Evolutionary conservation across 2,329 filamentous ascomycete genomes (phyloP).

Genomic region (Cercospora sp.): DNA sequence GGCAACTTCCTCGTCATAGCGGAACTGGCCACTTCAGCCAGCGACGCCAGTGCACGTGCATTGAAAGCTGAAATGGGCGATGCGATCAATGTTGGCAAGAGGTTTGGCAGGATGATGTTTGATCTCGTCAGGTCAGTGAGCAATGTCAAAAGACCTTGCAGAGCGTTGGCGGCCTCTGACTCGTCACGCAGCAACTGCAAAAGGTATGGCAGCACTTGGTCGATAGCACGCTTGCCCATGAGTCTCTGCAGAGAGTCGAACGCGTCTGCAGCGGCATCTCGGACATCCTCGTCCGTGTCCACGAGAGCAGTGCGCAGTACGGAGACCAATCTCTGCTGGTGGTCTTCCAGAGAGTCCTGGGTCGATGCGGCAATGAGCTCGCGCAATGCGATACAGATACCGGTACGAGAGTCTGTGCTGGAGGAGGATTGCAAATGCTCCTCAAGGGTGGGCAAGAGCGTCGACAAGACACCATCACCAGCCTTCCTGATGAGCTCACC

Average conservation of each 20-base stretch:
- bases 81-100: slow-evolving; percentile 88
- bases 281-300: slow-evolving; percentile 83
- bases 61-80: slow-evolving; percentile 94
- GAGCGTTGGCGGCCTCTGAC: slow-evolving; percentile 83
- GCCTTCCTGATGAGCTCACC: slow-evolving; percentile 97
- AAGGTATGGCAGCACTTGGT: slow-evolving; percentile 90
- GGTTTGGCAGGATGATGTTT: slow-evolving; percentile 93
- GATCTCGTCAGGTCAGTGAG: slow-evolving; percentile 91
- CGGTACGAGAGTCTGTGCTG: slow-evolving; percentile 90
- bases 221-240: slow-evolving; percentile 88
- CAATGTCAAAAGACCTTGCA: slow-evolving; percentile 88
- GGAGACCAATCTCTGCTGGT: slow-evolving; percentile 91
- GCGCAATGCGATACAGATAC: slow-evolving; percentile 92
- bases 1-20: slow-evolving; percentile 90
- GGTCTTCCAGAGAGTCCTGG: slow-evolving; percentile 84
- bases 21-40: slow-evolving; percentile 85
- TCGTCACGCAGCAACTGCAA: slow-evolving; percentile 86
- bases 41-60: slow-evolving; percentile 85
- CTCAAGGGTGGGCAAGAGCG: slow-evolving; percentile 84
- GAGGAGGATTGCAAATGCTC: slow-evolving; percentile 84
- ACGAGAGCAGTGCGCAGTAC: slow-evolving; percentile 91
- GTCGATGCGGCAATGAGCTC: slow-evolving; percentile 90
- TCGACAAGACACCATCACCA: slow-evolving; percentile 87
- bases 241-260: slow-evolving; percentile 95
- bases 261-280: slow-evolving; percentile 93